A percentile compares a stretch with the other conserved stretches of the same genome.
phyloP scores from a whole-genome alignment of 108 stramenopile species.

The Pseudonitzschia delicatissima region DNA sequence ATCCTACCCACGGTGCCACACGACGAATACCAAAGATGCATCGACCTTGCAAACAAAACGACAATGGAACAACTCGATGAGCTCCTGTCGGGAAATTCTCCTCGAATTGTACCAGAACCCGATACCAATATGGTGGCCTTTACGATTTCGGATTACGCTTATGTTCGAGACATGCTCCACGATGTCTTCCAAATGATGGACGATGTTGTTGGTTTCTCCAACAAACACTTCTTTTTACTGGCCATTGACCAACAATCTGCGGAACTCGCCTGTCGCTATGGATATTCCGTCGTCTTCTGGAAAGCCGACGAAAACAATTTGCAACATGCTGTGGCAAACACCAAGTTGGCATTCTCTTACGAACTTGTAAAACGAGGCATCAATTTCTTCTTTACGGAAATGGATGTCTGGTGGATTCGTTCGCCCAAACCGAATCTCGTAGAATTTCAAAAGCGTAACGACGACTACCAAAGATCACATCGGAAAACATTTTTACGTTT shows the following conservation, averaged over 20 bases:
- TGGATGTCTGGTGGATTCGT: slow-evolving; percentile 47
- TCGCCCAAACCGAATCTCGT: slow-evolving; percentile 16
- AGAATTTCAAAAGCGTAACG: slow-evolving; percentile 10
- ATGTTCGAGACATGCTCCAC: slow-evolving; percentile 41
- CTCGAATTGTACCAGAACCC: background rate
- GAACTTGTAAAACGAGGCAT: slow-evolving; percentile 16
- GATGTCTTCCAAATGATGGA: slow-evolving; percentile 42
- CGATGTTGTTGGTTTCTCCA: slow-evolving; percentile 32
- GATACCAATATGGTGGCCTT: slow-evolving; percentile 37
- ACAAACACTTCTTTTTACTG: slow-evolving; percentile 27
- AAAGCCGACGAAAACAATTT: slow-evolving; percentile 10
- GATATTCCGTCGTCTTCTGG: slow-evolving; percentile 34
- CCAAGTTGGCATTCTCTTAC: slow-evolving; percentile 34
- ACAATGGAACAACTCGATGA: slow-evolving; percentile 1
- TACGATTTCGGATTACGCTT: slow-evolving; percentile 41
- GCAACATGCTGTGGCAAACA: slow-evolving; percentile 23
- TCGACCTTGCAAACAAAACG: background rate
- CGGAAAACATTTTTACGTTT: slow-evolving; percentile 25
- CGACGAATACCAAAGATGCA: background rate
- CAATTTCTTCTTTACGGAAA: slow-evolving; percentile 41
- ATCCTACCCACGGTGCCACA: slow-evolving; percentile 9
- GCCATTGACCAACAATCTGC: slow-evolving; percentile 29
- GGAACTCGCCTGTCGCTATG: slow-evolving; percentile 33
- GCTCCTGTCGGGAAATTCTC: background rate
- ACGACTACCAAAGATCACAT: background rate